Evolutionary conservation across 306 rosid genomes (phyloP).

Genomic region (Quillaja saponaria): DNA sequence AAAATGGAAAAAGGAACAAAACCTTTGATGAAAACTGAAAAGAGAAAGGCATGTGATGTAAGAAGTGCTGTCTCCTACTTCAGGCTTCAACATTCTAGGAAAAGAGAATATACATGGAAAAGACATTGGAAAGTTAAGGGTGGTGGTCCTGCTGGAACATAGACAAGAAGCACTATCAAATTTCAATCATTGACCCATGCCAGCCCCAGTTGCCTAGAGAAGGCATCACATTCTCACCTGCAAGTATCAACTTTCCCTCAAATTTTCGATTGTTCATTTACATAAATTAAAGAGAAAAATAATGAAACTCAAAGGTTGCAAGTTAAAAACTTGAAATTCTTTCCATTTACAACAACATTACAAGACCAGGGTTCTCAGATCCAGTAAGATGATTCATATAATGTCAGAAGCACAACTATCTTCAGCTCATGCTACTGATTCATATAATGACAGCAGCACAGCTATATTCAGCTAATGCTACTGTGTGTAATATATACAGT

Average conservation of each 20-base stretch:
- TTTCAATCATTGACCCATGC: slow-evolving; percentile 42
- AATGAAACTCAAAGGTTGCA: neutral
- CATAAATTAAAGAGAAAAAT: no score
- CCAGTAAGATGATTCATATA: no score
- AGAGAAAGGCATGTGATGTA: slow-evolving; percentile 45
- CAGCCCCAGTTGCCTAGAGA: slow-evolving; percentile 36
- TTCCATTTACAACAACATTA: slow-evolving; percentile 1
- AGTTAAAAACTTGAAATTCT: neutral
- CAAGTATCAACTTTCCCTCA: no score
- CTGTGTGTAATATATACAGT: slow-evolving; percentile 17
- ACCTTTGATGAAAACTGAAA: slow-evolving; percentile 27
- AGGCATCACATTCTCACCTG: slow-evolving; percentile 36
- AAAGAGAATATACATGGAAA: slow-evolving; percentile 22
- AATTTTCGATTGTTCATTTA: no score
- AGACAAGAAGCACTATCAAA: slow-evolving; percentile 46
- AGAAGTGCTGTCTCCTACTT: slow-evolving; percentile 32
- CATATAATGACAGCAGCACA: slow-evolving; percentile 21
- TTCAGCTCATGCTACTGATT: neutral
- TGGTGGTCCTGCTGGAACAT: slow-evolving; percentile 39
- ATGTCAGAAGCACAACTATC: no score
- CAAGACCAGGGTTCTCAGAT: no score
- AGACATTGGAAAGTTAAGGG: slow-evolving; percentile 7
- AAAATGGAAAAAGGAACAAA: slow-evolving; percentile 28
- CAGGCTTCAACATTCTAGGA: slow-evolving; percentile 36
- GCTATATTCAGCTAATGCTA: slow-evolving; percentile 40